Evolutionary conservation across 2,329 filamentous ascomycete genomes (phyloP).

Genomic region (Trichophyton schoenleinii): DNA sequence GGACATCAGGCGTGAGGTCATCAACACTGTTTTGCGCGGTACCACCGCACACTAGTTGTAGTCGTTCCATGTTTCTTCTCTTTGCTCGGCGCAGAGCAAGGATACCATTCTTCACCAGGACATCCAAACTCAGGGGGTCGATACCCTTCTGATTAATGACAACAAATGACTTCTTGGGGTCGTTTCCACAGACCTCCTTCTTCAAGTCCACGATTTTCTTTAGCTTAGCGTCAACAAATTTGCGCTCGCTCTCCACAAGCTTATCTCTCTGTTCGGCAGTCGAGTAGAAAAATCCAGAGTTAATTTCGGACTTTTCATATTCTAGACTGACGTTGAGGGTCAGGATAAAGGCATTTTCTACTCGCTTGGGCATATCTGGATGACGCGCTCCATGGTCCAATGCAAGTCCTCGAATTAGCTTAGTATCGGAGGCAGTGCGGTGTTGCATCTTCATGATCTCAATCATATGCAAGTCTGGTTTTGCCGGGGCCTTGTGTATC

Average conservation of each 20-base stretch:
- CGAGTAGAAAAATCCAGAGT: conserved; percentile 97
- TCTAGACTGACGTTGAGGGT: conserved; percentile 94
- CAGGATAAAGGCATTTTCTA: conserved; percentile 90
- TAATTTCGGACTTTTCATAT: conserved; percentile 98
- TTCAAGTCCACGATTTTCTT: conserved; percentile 97
- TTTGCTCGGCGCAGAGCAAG: conserved; percentile 88
- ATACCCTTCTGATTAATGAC: conserved; percentile 99
- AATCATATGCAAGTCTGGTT: conserved; percentile 97
- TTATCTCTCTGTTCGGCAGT: conserved; percentile 95
- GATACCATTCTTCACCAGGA: conserved; percentile 96
- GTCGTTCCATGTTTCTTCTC: conserved; percentile 95
- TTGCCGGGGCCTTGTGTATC: conserved; percentile 77
- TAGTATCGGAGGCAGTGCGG: conserved; percentile 86
- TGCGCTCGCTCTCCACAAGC: conserved; percentile 90
- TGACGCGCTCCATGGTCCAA: conserved; percentile 92
- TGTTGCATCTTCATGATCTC: conserved; percentile 99
- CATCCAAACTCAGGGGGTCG: conserved; percentile 87
- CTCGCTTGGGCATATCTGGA: conserved; percentile 93
- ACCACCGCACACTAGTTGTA: conserved; percentile 90
- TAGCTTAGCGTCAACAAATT: conserved; percentile 90
- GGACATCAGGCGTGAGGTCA: conserved; percentile 70
- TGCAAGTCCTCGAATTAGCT: conserved; percentile 83
- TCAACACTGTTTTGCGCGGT: conserved; percentile 91
- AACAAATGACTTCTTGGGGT: conserved; percentile 89
- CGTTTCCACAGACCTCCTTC: conserved; percentile 89